Evolutionary conservation across 139 green algal genomes (phyloP), one percentile per base, ranked within the genome.

Genomic region (Coelastrella sp.): DNA sequence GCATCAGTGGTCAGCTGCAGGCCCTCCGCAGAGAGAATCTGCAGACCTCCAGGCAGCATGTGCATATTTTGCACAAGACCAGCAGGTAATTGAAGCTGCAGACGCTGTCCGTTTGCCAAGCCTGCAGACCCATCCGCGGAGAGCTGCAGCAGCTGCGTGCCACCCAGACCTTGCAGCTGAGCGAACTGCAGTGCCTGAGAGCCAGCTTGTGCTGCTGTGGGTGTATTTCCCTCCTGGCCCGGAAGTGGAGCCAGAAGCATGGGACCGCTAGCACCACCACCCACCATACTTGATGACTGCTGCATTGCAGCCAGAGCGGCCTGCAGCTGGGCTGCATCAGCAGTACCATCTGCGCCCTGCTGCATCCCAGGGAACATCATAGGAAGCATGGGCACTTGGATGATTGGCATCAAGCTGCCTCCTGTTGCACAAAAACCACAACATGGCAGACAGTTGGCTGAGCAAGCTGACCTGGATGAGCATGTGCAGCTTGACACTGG

Each of bases 321-420:
- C 75, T 82, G 75, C 53, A 82, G 53, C 51, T 82, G 35, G 9
- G 62, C 53, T 40, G 75, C 75, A 7, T 53, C 25, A n/a, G 62
- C 25, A 32, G 45, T 40, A 21, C 74, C 75, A n/a, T 82, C 75
- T 3, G 53, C 53, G 5, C 75, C 75, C 25, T 45, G 37, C 75
- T 82, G 75, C 75, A 57, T 60, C 23, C 48, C 50, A 19, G 40
- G 50, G 34, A 82, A 63, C 75, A 82, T 82, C 50, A 82, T 40
- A 5, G 75, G 75, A 6, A 82, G 38, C 25, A 60, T 60, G 19
- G 66, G 75, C 35, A 82, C 38, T 11, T 60, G 75, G 75, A 82
- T 82, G 53, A 82, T 51, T 11, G 75, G 75, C 75, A 82, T 63
- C 75, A 82, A 71, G 75, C 45, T 82, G 75, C 53, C 53, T 9